These are phyloP conservation scores for Testicularia cyperi DNA, from an alignment of 1,284 basidiomycete species.

Conservation along the genomic window DNA sequence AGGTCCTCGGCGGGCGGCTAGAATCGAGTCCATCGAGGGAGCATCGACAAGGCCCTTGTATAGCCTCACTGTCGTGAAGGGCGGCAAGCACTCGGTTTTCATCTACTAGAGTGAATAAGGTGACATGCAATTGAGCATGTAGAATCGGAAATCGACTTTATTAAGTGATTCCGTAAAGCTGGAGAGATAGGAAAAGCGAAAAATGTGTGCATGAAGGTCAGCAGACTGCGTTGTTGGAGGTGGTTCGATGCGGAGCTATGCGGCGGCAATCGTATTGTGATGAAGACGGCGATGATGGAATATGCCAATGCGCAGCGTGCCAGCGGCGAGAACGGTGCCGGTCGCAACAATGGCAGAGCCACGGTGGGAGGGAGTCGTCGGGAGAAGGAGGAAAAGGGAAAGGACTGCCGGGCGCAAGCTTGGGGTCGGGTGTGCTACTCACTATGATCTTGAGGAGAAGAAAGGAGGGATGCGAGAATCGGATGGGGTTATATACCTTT, in stretches of 20 bases:
- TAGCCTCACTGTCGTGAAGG: slow-evolving; percentile 56
- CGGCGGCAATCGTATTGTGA: background rate
- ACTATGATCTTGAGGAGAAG: slow-evolving; percentile 47
- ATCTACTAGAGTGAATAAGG: slow-evolving; percentile 57
- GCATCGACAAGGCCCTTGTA: slow-evolving; percentile 39
- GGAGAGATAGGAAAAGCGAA: slow-evolving; percentile 4
- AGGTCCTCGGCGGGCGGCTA: slow-evolving; percentile 57
- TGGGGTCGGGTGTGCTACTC: slow-evolving; percentile 23
- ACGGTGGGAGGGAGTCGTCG: too few species aligned
- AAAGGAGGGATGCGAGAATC: slow-evolving; percentile 20
- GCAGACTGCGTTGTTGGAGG: slow-evolving; percentile 5
- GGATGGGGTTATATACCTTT: slow-evolving; percentile 33
- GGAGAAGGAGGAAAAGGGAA: background rate
- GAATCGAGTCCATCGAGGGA: slow-evolving; percentile 30
- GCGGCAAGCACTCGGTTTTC: slow-evolving; percentile 54
- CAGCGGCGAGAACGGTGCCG: background rate
- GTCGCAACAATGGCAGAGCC: background rate
- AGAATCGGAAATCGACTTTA: slow-evolving; percentile 58
- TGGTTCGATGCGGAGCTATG: background rate
- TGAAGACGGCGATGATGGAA: background rate
- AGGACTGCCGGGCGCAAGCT: too few species aligned
- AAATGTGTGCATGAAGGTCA: background rate
- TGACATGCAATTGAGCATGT: slow-evolving; percentile 57
- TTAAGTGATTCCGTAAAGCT: slow-evolving; percentile 60
- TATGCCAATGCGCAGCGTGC: too few species aligned